Evolutionary conservation across 2,329 filamentous ascomycete species (phyloP), one percentile per base, ranked within the genome.

Genomic region (Fusarium tanahbumbuense): DNA sequence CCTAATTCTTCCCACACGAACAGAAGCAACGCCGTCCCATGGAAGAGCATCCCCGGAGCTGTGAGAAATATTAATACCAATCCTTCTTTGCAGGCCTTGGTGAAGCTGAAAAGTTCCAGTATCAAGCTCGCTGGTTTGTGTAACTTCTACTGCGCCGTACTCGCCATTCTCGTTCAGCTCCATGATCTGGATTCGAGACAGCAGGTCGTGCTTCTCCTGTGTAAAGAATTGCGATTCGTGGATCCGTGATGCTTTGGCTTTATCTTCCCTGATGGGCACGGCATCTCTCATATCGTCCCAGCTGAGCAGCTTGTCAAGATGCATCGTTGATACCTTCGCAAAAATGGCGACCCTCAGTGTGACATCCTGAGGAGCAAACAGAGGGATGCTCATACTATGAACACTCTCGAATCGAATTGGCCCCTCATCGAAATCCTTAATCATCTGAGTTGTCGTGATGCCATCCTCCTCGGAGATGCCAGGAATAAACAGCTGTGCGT

Each of bases 221-320:
- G 91, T 93, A 75, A 91, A 97, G 77, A 97, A 99, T 72, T 99
- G 94, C 0, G 92, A 92, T 79, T 99, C 96, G 15, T 93, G 91
- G 70, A 99, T 90, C 13, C 96, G 88, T 25, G 92, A 86, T 44
- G 84, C 86, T 66, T 86, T 88, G 8, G 83, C 78, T 60, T 83
- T 85, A 44, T 83, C 83, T 58, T 87, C 86, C 67, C 88, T 86
- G 5, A 69, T 61, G 27, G 87, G 86, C 52, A 90, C 84, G 20
- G 88, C 87, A 79, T 99, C 95, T 62, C 95, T 90, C 91, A 99
- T 98, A 75, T 98, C 96, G 78, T 99, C 96, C 96, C 96, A 99
- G 81, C 96, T 99, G 15, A 98, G 88, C 53, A 99, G 86, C 82
- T 97, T 98, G 80, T 99, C 96, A 23, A 99, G 87, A 81, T 99